These are phyloP conservation scores for Dillenia turbinata DNA, from an alignment of 164 flowering plant species.

Conservation along the genomic window DNA sequence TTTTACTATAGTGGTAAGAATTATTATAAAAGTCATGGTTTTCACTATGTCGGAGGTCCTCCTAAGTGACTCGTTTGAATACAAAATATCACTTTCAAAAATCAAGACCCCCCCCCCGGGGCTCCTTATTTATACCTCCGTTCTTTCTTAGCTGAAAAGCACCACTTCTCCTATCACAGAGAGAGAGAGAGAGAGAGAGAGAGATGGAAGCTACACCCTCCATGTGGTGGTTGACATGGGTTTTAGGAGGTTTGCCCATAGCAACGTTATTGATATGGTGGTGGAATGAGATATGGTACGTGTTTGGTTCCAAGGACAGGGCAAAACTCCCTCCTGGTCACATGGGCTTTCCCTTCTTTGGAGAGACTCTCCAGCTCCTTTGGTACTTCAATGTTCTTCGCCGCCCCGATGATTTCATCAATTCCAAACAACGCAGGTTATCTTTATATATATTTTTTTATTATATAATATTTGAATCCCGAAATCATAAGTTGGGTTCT, in stretches of 20 bases:
- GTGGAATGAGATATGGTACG: conserved; percentile 21
- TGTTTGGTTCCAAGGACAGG: conserved; percentile 3
- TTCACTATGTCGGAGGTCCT: no score
- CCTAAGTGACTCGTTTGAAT: no score
- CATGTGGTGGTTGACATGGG: conserved; percentile 6
- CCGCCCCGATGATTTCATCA: conserved; percentile 47
- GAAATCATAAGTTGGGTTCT: no score
- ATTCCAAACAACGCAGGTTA: conserved; percentile 32
- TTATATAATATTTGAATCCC: no score
- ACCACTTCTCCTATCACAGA: background rate
- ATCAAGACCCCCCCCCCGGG: no score
- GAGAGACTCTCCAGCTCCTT: conserved; percentile 43
- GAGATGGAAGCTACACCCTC: background rate
- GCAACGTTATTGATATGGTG: conserved; percentile 15
- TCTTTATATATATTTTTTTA: no score
- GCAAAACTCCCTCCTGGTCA: conserved; percentile 38
- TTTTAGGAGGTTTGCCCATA: conserved; percentile 8
- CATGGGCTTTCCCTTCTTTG: conserved; percentile 44
- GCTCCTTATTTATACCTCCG: no score
- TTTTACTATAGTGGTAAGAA: no score
- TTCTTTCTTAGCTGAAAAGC: no score
- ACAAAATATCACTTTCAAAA: no score
- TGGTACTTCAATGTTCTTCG: conserved; percentile 53
- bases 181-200: conserved; percentile 7
- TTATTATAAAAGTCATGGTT: no score